Base-by-base conservation (phyloP, 805 yeast genomes). In the Pichia kluyveri region DNA sequence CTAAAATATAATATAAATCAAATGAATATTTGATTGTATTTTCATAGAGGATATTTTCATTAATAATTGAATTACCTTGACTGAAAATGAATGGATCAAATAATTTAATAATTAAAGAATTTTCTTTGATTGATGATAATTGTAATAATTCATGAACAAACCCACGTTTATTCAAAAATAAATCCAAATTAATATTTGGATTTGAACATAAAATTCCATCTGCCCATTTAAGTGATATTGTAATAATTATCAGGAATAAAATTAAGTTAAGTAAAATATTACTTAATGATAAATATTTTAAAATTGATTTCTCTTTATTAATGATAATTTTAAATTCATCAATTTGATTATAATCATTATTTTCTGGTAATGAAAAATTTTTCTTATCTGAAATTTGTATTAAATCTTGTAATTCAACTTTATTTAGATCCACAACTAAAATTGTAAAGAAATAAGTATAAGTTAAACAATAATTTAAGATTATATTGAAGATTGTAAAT, bases 371-470 rank as follows among this genome's bases (percentile, higher is more conserved):
- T 8, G 12, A 10, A 5, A 34, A 34, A 14, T 15, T 34, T 34
- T 15, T 34, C 18, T 34, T 34, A 34, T 34, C 37, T 34, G 37
- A 14, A 34, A 7, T 34, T 34, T 34, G 37, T 14, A 76, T 59
- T 12, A 80, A 59, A 51, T 81, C 87, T 15, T 75, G 75, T 17
- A 82, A 69, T 54, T 83, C 90, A 28, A 75, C 61, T 46, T 87
- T 70, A 42, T 81, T 73, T 31, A 81, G 65, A 64, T 87, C 95
- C 38, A 86, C 75, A 17, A 83, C 72, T 31, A 86, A 65, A 1
- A 85, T 77, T 0, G 88, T 79, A 1, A 80, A 68, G 50, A 85
- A 76, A 60, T 71, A 86, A 1, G 90, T 76, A 43, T 79, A 58
- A 54, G 82, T 87, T 38, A 86, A 65, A 6, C 74, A 48, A 57